These are phyloP conservation scores for Citrus reticulata DNA, from an alignment of 345 rosid genomes.

Conservation along the genomic window DNA sequence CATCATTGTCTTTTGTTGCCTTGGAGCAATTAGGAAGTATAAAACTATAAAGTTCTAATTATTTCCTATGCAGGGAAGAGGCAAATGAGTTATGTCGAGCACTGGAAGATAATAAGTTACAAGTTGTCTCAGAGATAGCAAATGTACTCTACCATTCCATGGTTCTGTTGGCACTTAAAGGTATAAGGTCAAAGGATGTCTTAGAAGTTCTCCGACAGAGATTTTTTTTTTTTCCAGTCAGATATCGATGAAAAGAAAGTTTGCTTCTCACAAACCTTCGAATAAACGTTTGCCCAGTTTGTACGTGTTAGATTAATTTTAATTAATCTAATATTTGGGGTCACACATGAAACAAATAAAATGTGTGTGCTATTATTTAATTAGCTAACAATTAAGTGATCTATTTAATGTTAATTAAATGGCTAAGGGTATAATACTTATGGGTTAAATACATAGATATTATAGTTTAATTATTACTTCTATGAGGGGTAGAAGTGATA, in stretches of 20 bases:
- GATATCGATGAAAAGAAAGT: slow-evolving; percentile 75
- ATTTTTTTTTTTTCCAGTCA: slow-evolving; percentile 62
- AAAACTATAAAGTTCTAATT: background rate
- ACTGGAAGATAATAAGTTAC: slow-evolving; percentile 51
- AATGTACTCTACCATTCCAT: slow-evolving; percentile 72
- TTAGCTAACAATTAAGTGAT: too few species aligned
- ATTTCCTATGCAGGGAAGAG: slow-evolving; percentile 53
- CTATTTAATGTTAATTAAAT: too few species aligned
- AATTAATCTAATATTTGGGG: too few species aligned
- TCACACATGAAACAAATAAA: too few species aligned
- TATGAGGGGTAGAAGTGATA: too few species aligned
- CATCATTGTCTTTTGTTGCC: background rate
- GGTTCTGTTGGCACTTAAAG: slow-evolving; percentile 59
- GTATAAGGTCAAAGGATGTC: slow-evolving; percentile 56
- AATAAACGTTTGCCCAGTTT: background rate
- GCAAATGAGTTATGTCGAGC: slow-evolving; percentile 79
- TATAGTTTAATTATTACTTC: too few species aligned
- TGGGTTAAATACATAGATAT: too few species aligned
- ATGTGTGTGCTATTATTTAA: too few species aligned
- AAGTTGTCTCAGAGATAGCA: slow-evolving; percentile 77
- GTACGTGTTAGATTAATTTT: too few species aligned
- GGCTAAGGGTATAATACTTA: too few species aligned
- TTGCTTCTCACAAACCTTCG: slow-evolving; percentile 13
- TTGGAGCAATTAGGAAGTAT: background rate
- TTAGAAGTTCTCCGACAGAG: slow-evolving; percentile 47